Evolutionary conservation across 1,284 basidiomycete species (phyloP), one percentile per base, ranked within the genome.

Genomic region (Phellopilus nigrolimitatus): DNA sequence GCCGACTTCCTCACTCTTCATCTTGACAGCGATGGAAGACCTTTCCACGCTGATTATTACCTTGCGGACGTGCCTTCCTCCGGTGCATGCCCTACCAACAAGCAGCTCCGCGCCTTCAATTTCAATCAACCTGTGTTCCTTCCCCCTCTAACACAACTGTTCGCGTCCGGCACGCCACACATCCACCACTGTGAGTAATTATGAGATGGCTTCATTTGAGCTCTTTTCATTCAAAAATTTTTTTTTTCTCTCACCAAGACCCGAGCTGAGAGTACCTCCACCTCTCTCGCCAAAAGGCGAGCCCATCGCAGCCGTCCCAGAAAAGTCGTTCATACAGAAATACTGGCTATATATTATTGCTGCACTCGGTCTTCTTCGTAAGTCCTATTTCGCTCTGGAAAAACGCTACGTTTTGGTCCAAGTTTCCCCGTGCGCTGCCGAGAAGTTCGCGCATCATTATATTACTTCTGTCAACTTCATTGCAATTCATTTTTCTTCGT

Each of bases 261-360:
- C 85, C 40, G 75, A 78, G 53, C 70, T 89, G 37, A 76, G 78
- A 47, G 68, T 74, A 0, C 86, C 88, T 10, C 84, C 84, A 10
- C 78, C 77, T 1, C 66, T 91, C 53, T 81, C 79, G 17, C 69
- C 75, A 27, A 74, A 79, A 64, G 89, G 91, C 48, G 73, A 81
- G 60, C 76, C 79, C 17, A 71, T 83, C 22, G 66, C 73, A 48
- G 79, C 84, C 0, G 66, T 71, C 21, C 75, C 76, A 1, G 89
- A 91, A 64, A 88, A 92, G 68, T 71, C 79, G 7, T 91, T 93
- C 67, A 55, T 93, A 31, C 85, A 91, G 63, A 94, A 93, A 67
- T 93, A 94, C 67, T 93, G 91, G 89, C 70, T 93, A 66, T 91
- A 91, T 60, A 79, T 91, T 44, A 70, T 76, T 27, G 74, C 80